Percentiles rank a stretch among this genome's conserved stretches.
Evolutionary conservation across 176 grass and related monocot genomes (phyloP).

Genomic region (Raddia guianensis): DNA sequence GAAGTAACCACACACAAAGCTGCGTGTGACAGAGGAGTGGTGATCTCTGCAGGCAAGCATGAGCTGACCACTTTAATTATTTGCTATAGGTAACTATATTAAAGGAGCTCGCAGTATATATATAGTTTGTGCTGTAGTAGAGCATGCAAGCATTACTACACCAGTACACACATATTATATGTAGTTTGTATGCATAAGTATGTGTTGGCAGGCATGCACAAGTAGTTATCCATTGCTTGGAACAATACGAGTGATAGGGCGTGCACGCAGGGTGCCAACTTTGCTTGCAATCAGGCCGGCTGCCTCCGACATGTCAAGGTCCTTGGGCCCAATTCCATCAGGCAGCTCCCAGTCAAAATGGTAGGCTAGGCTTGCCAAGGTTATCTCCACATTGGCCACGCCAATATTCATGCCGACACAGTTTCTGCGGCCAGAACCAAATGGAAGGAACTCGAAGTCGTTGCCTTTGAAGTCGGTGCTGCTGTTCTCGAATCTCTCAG

Average conservation of each 20-base stretch:
- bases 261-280: background rate
- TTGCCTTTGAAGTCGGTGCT: background rate
- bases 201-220: too few relatives aligned
- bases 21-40: too few relatives aligned
- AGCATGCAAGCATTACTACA: too few relatives aligned
- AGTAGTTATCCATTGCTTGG: background rate
- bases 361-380: background rate
- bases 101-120: too few relatives aligned
- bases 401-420: background rate
- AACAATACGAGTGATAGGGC: background rate
- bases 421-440: background rate
- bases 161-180: too few relatives aligned
- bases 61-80: too few relatives aligned
- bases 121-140: too few relatives aligned
- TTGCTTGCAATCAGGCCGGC: background rate
- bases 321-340: background rate
- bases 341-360: constrained; percentile 38
- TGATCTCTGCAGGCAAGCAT: too few relatives aligned
- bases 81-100: too few relatives aligned
- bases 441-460: constrained; percentile 3
- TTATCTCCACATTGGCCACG: constrained; percentile 1
- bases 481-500: constrained; percentile 2
- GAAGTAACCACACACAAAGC: too few relatives aligned
- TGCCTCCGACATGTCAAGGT: background rate
- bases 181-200: too few relatives aligned